Base-by-base conservation (phyloP, 2,329 filamentous ascomycete genomes). In the Sclerotiophoma versabilis region DNA sequence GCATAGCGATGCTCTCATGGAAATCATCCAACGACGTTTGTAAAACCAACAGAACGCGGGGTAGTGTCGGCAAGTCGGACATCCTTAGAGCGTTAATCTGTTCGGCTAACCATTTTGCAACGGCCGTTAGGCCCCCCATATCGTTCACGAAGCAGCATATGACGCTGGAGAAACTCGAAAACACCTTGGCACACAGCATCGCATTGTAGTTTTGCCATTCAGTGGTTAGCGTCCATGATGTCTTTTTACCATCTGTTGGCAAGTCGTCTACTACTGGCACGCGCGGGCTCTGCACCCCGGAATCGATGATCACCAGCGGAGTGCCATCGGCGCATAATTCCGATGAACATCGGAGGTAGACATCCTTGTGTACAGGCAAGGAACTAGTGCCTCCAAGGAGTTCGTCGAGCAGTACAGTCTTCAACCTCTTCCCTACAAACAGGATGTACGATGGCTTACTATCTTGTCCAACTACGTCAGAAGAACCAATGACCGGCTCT, bases 401-500 rank as follows among this genome's bases (percentile, higher is more conserved):
- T 22, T 49, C 9, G 30, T 49, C 19, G 14, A 47, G 44, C n/a
- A 47, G 44, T 38, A 47, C 17, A 15, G 20, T 47, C 23, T 47
- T 47, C 1, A 17, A 20, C 10, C 10, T 14, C 30, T 47, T 47
- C 15, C 44, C 33, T 11, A 47, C 25, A 7, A 42, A 38, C 12
- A 47, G 22, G 15, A 34, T 12, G n/a, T 47, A 47, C 9, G 14
- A 47, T 4, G 17, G 44, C 15, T 23, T 47, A 10, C 38, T 42
- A 19, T 25, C 29, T 45, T 3, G 42, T 12, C 1, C n/a, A 11
- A 45, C 12, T 23, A 7, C 12, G 29, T 45, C n/a, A 19, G 11
- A 45, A 25, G 19, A 11, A 15, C 9, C 30, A 3, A 4, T 17
- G 2, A 8, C 15, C 2, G 30, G 30, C 17, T 33, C 30, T 8